Conservation (phyloP, 1,284 basidiomycete species). For the Meira nashicola region DNA sequence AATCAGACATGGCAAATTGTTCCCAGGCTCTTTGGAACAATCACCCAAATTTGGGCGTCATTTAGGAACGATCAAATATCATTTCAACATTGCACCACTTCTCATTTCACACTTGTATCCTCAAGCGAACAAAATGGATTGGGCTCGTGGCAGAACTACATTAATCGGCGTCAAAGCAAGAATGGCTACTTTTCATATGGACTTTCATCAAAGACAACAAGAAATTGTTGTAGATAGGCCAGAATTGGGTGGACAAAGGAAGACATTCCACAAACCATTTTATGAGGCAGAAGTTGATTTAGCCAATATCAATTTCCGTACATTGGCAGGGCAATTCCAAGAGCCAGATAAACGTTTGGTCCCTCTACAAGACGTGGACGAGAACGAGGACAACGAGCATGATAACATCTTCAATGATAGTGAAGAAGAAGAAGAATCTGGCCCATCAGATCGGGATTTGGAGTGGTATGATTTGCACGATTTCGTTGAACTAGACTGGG, state of each 20-base stretch:
- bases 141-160: slow-evolving; percentile 71
- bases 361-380: slow-evolving; percentile 28
- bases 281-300: slow-evolving; percentile 85
- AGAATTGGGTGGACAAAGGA: slow-evolving; percentile 28
- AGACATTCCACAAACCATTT: slow-evolving; percentile 70
- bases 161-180: slow-evolving; percentile 79
- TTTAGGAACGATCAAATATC: slow-evolving; percentile 88
- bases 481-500: slow-evolving; percentile 74
- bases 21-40: slow-evolving; percentile 66
- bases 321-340: slow-evolving; percentile 72
- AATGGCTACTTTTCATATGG: slow-evolving; percentile 75
- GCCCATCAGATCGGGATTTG: slow-evolving; percentile 29
- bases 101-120: slow-evolving; percentile 84
- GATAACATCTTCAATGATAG: not conserved
- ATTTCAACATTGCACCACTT: slow-evolving; percentile 70
- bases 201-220: slow-evolving; percentile 87
- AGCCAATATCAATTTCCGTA: slow-evolving; percentile 71
- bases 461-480: slow-evolving; percentile 77
- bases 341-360: slow-evolving; percentile 21
- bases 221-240: slow-evolving; percentile 59
- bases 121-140: slow-evolving; percentile 70
- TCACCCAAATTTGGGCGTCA: slow-evolving; percentile 86
- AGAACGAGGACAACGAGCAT: slow-evolving; percentile 21
- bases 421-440: slow-evolving; percentile 17
- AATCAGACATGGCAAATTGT: slow-evolving; percentile 77